Conservation (phyloP, 352 stramenopile genomes). For the Globisporangium acanthophoron region DNA sequence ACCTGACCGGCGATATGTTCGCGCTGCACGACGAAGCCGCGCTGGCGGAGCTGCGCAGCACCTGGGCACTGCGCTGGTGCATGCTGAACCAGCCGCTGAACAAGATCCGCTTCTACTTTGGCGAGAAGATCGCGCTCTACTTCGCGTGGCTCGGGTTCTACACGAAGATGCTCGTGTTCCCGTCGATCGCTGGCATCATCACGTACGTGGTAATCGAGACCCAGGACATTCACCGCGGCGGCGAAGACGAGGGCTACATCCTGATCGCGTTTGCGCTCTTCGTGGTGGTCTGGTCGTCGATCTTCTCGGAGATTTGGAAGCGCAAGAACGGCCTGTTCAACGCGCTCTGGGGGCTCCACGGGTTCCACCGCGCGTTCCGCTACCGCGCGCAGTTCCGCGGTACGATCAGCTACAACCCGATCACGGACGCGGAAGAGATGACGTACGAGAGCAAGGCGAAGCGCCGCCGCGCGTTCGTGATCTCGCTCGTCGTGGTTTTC, state of each 20-base stretch:
- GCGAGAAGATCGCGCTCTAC: conserved; percentile 89
- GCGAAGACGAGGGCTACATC: conserved; percentile 57
- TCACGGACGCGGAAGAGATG: conserved; percentile 58
- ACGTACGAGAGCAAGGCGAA: conserved; percentile 60
- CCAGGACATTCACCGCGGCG: conserved; percentile 25
- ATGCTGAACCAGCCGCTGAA: conserved; percentile 82
- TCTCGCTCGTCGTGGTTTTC: conserved; percentile 60
- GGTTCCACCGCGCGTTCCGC: conserved; percentile 60
- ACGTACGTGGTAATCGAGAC: conserved; percentile 63
- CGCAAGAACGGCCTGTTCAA: conserved; percentile 83
- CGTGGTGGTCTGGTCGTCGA: conserved; percentile 83
- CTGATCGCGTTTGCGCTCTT: conserved; percentile 77
- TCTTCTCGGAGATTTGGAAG: conserved; percentile 89
- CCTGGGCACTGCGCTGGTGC: conserved; percentile 72
- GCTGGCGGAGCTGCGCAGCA: conserved; percentile 60
- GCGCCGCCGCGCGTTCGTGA: conserved; percentile 43
- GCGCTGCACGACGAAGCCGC: conserved; percentile 77
- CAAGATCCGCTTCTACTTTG: conserved; percentile 89
- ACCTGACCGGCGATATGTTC: conserved; percentile 72
- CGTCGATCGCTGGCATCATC: conserved; percentile 69
- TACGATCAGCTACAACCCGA: conserved; percentile 61
- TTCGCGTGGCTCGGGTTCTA: conserved; percentile 92
- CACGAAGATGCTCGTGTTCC: conserved; percentile 89
- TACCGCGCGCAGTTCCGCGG: conserved; percentile 86
- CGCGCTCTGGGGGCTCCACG: conserved; percentile 77